These are phyloP conservation scores for Plasmodium falciparum DNA, from an alignment of 169 alveolate species.

Conservation along the genomic window DNA sequence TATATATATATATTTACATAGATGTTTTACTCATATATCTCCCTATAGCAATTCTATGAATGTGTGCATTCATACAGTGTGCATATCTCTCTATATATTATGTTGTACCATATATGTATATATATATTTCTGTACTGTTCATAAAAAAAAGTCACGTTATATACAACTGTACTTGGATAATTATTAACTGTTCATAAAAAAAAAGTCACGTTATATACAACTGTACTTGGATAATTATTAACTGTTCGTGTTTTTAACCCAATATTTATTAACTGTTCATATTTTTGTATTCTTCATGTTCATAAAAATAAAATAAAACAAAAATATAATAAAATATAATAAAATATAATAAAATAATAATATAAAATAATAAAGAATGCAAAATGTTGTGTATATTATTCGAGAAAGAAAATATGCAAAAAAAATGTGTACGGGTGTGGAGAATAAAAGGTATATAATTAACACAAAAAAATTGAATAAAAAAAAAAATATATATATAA, in stretches of 20 bases:
- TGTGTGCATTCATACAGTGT: too few species aligned
- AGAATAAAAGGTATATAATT: too few species aligned
- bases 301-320: slow-evolving; percentile 21
- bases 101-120: neutral
- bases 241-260: slow-evolving; percentile 1
- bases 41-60: too few species aligned
- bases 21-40: neutral
- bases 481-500: too few species aligned
- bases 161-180: slow-evolving; percentile 10
- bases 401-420: too few species aligned
- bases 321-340: neutral
- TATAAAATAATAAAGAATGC: too few species aligned
- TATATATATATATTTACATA: slow-evolving; percentile 5
- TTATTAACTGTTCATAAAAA: slow-evolving; percentile 33
- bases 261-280: too few species aligned
- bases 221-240: slow-evolving; percentile 19
- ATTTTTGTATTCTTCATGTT: slow-evolving; percentile 29
- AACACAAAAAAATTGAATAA: too few species aligned
- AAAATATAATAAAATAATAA: too few species aligned
- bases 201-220: slow-evolving; percentile 19
- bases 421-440: too few species aligned
- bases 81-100: too few species aligned
- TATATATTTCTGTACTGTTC: slow-evolving; percentile 42
- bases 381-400: too few species aligned
- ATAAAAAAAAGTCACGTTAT: slow-evolving; percentile 35